Evolutionary conservation across 768 basidiomycete genomes (phyloP).

Genomic region (Mycena leptocephala): DNA sequence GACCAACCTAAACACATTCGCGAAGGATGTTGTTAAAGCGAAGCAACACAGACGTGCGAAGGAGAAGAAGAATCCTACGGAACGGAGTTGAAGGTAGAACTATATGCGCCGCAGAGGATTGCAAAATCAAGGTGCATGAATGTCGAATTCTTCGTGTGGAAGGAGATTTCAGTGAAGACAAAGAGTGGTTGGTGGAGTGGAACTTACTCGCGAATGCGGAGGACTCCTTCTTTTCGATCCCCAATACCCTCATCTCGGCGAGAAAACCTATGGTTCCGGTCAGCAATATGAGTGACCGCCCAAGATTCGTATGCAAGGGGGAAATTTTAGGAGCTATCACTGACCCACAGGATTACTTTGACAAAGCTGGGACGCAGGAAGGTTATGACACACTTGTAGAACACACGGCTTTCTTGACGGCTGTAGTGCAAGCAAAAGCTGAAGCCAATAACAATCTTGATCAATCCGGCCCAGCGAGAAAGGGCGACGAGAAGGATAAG

Average conservation of each 20-base stretch:
- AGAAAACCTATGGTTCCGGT: neutral
- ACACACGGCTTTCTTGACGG: neutral
- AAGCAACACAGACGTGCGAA: neutral
- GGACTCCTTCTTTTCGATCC: neutral
- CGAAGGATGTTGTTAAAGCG: neutral
- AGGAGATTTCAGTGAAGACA: neutral
- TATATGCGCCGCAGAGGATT: neutral
- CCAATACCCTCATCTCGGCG: neutral
- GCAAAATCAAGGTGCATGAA: too few species aligned
- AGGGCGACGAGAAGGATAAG: neutral
- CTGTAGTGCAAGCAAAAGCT: neutral
- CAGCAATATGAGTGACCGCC: neutral
- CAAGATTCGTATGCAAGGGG: neutral
- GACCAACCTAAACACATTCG: neutral
- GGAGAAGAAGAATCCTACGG: neutral
- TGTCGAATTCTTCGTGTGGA: neutral
- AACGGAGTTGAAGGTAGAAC: neutral
- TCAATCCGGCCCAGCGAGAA: too few species aligned
- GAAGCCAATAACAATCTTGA: too few species aligned
- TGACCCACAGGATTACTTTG: neutral
- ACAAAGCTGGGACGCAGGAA: neutral
- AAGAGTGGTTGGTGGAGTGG: neutral
- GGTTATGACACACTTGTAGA: neutral
- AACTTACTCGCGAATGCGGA: neutral
- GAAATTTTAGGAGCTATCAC: neutral